Evolutionary conservation across 129 eudicot genomes (phyloP).

Genomic region (Pseudognaphalium luteoalbum): DNA sequence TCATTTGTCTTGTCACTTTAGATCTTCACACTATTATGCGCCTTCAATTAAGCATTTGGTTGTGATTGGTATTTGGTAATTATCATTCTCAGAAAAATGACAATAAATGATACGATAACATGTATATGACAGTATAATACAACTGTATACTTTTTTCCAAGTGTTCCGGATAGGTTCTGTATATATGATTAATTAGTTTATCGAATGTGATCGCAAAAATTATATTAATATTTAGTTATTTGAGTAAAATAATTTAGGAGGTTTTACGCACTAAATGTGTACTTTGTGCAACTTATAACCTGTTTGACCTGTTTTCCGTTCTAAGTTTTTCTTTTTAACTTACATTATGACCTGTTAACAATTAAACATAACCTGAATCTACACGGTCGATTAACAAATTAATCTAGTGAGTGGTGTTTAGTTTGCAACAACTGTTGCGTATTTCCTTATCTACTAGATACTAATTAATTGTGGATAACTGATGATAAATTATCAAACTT

Average conservation of each 20-base stretch:
- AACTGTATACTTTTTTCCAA: background rate
- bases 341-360: background rate
- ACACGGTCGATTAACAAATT: background rate
- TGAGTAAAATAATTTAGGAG: background rate
- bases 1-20: background rate
- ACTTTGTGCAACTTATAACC: background rate
- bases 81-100: background rate
- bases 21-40: background rate
- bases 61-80: background rate
- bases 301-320: background rate
- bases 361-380: background rate
- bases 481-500: conserved; percentile 15
- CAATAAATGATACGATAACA: background rate
- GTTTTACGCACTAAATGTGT: background rate
- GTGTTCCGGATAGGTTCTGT: background rate
- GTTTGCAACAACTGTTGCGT: background rate
- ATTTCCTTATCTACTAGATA: background rate
- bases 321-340: background rate
- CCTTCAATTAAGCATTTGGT: background rate
- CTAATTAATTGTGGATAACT: background rate
- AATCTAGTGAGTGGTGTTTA: background rate
- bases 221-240: too few relatives aligned
- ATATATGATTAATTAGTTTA: too few relatives aligned
- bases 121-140: background rate
- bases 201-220: too few relatives aligned